A percentile compares a stretch with the other conserved stretches of the same genome.
phyloP scores from a whole-genome alignment of 1,139 yeast species.

The Candida sp. region DNA sequence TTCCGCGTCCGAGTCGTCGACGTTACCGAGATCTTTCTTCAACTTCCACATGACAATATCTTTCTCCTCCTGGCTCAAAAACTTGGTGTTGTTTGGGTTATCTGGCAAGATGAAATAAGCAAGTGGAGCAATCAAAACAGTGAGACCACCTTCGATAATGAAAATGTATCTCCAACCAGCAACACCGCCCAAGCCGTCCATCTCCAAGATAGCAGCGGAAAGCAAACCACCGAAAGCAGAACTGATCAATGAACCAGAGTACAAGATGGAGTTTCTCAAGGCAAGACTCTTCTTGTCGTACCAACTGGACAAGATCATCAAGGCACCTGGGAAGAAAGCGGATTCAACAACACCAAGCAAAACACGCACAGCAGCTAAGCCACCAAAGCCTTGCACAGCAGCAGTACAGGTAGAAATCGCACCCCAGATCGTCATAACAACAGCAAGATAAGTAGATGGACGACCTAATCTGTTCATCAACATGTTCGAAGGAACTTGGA shows the following conservation, averaged over 20 bases:
- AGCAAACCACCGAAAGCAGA: slow-evolving; percentile 87
- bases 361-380: slow-evolving; percentile 35
- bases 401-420: slow-evolving; percentile 47
- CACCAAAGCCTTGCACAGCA: slow-evolving; percentile 33
- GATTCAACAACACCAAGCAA: slow-evolving; percentile 58
- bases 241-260: slow-evolving; percentile 70
- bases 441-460: slow-evolving; percentile 55
- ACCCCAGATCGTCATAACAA: slow-evolving; percentile 59
- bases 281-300: slow-evolving; percentile 52
- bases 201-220: slow-evolving; percentile 45
- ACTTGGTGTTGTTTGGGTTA: slow-evolving; percentile 61
- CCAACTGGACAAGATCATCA: slow-evolving; percentile 52
- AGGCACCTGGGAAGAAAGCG: slow-evolving; percentile 60
- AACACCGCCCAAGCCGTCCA: slow-evolving; percentile 43
- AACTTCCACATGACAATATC: slow-evolving; percentile 51
- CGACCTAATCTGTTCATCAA: slow-evolving; percentile 51
- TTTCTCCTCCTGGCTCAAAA: slow-evolving; percentile 53
- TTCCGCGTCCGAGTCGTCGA: slow-evolving; percentile 39
- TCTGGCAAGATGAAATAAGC: slow-evolving; percentile 73
- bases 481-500: slow-evolving; percentile 62
- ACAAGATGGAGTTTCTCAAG: slow-evolving; percentile 59
- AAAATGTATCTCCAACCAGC: slow-evolving; percentile 77
- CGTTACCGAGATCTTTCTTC: slow-evolving; percentile 41
- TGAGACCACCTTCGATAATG: slow-evolving; percentile 74
- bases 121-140: slow-evolving; percentile 59